phyloP scores from a whole-genome alignment of 139 green algal species.

The Closterium sp. region DNA sequence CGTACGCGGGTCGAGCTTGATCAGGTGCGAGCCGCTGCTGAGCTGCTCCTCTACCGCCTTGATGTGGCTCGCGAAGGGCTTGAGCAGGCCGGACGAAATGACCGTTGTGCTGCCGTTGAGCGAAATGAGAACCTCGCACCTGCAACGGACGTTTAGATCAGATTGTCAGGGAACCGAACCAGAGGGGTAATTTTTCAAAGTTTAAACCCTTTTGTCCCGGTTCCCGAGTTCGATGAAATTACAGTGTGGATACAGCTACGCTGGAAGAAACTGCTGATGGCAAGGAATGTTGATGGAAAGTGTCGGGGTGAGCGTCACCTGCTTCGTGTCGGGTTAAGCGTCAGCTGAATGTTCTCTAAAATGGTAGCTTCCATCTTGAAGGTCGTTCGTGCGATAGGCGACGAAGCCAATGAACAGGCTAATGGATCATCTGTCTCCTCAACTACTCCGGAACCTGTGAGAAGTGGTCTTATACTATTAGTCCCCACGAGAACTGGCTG shows the following conservation, averaged over 20 bases:
- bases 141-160: not conserved
- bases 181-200: no score
- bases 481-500: no score
- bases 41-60: constrained; percentile 8
- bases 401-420: not conserved
- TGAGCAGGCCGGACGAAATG: not conserved
- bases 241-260: no score
- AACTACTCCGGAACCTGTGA: not conserved
- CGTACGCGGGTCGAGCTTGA: not conserved
- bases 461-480: no score
- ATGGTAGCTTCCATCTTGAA: not conserved
- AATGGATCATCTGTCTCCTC: not conserved
- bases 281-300: no score
- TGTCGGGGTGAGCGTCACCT: no score
- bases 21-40: not conserved
- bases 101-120: not conserved
- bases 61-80: not conserved
- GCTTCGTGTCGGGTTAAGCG: no score
- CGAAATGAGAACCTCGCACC: not conserved
- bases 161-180: no score
- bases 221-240: no score
- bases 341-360: no score
- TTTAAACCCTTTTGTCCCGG: no score
- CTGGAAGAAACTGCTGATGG: no score
- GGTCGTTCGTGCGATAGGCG: not conserved